Percentiles rank a stretch among this genome's conserved stretches.
Conservation (phyloP, 2,329 filamentous ascomycete species). For the Bipolaris bicolor region DNA sequence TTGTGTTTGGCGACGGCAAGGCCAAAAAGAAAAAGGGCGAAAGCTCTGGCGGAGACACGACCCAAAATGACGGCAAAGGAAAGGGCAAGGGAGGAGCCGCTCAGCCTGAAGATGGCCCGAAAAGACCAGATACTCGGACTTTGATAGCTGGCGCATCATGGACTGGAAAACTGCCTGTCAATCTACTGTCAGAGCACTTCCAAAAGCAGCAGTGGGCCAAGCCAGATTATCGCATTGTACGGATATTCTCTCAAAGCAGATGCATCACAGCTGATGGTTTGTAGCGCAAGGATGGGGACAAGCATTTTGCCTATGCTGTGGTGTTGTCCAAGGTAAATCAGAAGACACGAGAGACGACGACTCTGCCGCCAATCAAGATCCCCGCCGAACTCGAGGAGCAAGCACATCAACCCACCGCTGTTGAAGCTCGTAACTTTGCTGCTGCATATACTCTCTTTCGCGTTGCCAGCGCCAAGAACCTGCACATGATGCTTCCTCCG, state of each 20-base stretch:
- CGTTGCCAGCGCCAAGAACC: constrained; percentile 93
- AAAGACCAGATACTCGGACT: constrained; percentile 69
- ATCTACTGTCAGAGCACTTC: constrained; percentile 90
- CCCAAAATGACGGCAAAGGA: constrained; percentile 33
- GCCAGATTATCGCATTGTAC: constrained; percentile 84
- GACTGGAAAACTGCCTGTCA: constrained; percentile 96
- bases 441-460: constrained; percentile 91
- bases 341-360: constrained; percentile 80
- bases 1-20: constrained; percentile 56
- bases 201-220: constrained; percentile 96
- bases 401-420: constrained; percentile 74
- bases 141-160: constrained; percentile 93
- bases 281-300: constrained; percentile 73
- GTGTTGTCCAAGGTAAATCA: constrained; percentile 74
- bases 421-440: constrained; percentile 92
- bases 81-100: constrained; percentile 42
- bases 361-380: constrained; percentile 80
- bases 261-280: not conserved
- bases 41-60: constrained; percentile 16
- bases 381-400: constrained; percentile 78
- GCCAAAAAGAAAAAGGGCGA: constrained; percentile 50
- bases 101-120: constrained; percentile 52
- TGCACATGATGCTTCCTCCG: constrained; percentile 92
- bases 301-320: constrained; percentile 75
- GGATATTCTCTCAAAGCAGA: not conserved